Evolutionary conservation across 1,139 yeast genomes (phyloP), one percentile per base, ranked within the genome.

Genomic region (Diutina siamensis): DNA sequence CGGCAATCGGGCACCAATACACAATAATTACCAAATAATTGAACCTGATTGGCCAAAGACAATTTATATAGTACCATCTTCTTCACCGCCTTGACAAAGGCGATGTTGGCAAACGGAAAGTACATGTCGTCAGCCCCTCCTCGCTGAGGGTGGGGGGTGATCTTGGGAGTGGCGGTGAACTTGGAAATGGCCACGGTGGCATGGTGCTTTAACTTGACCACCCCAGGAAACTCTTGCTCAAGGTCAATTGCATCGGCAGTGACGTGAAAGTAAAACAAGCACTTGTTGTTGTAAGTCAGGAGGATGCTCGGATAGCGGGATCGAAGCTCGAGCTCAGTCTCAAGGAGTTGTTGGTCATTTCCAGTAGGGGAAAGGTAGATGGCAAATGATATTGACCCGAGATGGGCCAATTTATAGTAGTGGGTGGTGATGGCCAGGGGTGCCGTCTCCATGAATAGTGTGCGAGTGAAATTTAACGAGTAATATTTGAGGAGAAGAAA

Each of bases 51-150:
- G 18, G 63, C 54, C 4, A 64, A 54, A 0, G 76, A 71, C 35
- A 76, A 61, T 50, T 68, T 74, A 51, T 64, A 68, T 44, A 75
- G 61, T 0, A 80, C 61, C 59, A 76, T 62, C 48, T 79, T 74
- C 55, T 79, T 74, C 32, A 81, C 67, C 0, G 89, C 80, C 50
- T 76, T 76, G 32, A 80, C 56, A 46, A 82, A 74, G n/a, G 83
- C 65, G 3, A 78, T 68, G 57, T 68, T 68, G 45, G 72, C 75
- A 53, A 64, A 75, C 41, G 73, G 74, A 3, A 32, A 18, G 18
- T 31, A 48, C 67, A 34, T 59, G 56, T 60, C 65, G 27, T 56
- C 21, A 9, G 28, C 18, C 18, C 21, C 19, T 15, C 5, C 12
- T 20, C 12, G 20, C 12, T n/a, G 59, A 22, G 57, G 60, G 21